phyloP scores from a whole-genome alignment of 768 basidiomycete genomes.

The Termitomyces sp. region DNA sequence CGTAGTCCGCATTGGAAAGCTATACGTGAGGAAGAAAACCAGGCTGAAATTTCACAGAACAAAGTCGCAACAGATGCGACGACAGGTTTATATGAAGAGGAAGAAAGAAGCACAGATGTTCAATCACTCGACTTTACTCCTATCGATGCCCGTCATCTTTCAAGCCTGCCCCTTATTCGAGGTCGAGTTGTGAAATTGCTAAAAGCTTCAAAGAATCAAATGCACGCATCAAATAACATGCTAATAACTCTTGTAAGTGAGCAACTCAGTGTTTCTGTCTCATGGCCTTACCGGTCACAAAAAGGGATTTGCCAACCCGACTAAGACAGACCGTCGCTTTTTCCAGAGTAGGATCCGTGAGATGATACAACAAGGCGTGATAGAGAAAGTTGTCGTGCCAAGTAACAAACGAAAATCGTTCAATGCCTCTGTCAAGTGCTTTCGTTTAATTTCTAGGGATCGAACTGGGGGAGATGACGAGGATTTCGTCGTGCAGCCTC shows the following conservation, averaged over 20 bases:
- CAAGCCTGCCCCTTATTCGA: slow-evolving; percentile 67
- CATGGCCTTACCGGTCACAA: background rate
- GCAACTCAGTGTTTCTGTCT: background rate
- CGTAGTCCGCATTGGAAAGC: slow-evolving; percentile 69
- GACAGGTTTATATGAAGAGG: slow-evolving; percentile 24
- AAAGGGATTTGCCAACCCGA: slow-evolving; percentile 73
- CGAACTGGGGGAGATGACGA: slow-evolving; percentile 27
- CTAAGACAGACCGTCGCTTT: slow-evolving; percentile 75
- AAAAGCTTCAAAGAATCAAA: slow-evolving; percentile 59
- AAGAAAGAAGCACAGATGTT: slow-evolving; percentile 26
- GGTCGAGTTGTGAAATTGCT: slow-evolving; percentile 68
- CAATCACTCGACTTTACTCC: slow-evolving; percentile 52
- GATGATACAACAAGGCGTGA: slow-evolving; percentile 62
- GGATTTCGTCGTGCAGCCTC: slow-evolving; percentile 29
- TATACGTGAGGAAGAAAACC: slow-evolving; percentile 64
- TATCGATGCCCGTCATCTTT: slow-evolving; percentile 73
- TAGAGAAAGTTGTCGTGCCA: slow-evolving; percentile 72
- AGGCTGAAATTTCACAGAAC: slow-evolving; percentile 31
- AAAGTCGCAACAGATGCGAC: slow-evolving; percentile 1
- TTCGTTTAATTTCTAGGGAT: slow-evolving; percentile 53
- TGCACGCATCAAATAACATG: slow-evolving; percentile 71
- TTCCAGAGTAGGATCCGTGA: slow-evolving; percentile 72
- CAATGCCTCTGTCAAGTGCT: slow-evolving; percentile 52
- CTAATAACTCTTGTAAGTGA: slow-evolving; percentile 65
- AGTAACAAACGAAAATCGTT: slow-evolving; percentile 42